A percentile compares a stretch with the other conserved stretches of the same genome.
These are phyloP conservation scores for Trifolium repens DNA, from an alignment of 306 rosid genomes.

Conservation along the genomic window DNA sequence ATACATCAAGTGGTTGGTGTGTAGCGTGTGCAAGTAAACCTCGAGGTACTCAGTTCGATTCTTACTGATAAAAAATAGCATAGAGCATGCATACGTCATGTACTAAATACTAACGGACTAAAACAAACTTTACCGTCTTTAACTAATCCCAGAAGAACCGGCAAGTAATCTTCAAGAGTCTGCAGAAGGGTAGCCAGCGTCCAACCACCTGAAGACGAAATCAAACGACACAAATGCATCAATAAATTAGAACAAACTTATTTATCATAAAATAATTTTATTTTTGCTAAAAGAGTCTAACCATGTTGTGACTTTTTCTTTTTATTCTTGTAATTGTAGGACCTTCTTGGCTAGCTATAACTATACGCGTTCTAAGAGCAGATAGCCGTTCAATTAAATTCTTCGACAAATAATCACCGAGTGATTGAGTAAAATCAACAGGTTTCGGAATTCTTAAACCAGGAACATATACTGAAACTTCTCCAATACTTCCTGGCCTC, in stretches of 20 bases:
- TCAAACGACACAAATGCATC: constrained; percentile 41
- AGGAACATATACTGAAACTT: constrained; percentile 91
- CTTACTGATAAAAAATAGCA: not conserved
- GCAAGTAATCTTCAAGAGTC: constrained; percentile 90
- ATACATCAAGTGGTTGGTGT: constrained; percentile 1
- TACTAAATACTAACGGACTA: constrained; percentile 11
- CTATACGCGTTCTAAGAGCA: constrained; percentile 88
- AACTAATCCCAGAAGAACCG: constrained; percentile 90
- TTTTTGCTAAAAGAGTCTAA: constrained; percentile 43
- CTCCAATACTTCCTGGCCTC: constrained; percentile 93
- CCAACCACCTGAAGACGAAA: constrained; percentile 79
- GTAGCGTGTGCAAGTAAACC: not conserved
- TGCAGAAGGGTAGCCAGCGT: constrained; percentile 87
- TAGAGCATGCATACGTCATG: constrained; percentile 34
- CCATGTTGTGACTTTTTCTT: constrained; percentile 93
- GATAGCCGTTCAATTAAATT: constrained; percentile 79
- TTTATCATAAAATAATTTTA: constrained; percentile 30
- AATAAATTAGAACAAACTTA: constrained; percentile 34
- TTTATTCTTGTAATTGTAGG: constrained; percentile 91
- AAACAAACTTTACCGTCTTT: constrained; percentile 73
- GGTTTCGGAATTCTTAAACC: constrained; percentile 94
- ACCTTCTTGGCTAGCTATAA: constrained; percentile 95
- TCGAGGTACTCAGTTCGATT: not conserved
- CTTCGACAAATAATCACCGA: constrained; percentile 81
- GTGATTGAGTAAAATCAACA: constrained; percentile 77